These are phyloP conservation scores for Phytophthora macrochlamydospora DNA, from an alignment of 352 stramenopile genomes.

Conservation along the genomic window DNA sequence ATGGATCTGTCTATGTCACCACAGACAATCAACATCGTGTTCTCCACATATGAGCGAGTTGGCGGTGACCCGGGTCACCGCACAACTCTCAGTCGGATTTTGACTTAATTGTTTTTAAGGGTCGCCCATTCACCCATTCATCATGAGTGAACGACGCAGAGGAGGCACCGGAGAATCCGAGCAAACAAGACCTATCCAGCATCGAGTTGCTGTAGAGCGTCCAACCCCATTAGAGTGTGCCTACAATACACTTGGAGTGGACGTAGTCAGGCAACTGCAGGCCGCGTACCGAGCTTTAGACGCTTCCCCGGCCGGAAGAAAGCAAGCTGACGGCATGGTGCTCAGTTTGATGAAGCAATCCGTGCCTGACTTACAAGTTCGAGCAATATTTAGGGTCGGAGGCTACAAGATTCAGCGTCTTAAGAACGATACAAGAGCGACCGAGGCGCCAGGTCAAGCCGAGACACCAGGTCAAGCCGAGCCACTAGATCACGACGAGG, in stretches of 20 bases:
- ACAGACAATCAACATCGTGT: too few species aligned
- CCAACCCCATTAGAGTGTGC: background rate
- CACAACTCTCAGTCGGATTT: background rate
- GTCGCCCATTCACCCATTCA: background rate
- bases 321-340: constrained; percentile 6
- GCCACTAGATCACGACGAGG: too few species aligned
- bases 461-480: too few species aligned
- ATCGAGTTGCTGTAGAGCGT: background rate
- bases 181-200: background rate
- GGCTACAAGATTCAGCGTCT: constrained; percentile 5
- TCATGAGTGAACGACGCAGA: background rate
- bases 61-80: constrained; percentile 1
- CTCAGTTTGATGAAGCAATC: background rate
- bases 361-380: background rate
- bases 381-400: constrained; percentile 1
- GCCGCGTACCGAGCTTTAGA: background rate
- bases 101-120: background rate
- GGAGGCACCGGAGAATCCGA: background rate
- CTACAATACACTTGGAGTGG: background rate
- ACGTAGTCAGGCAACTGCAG: background rate
- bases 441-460: too few species aligned
- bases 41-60: too few species aligned
- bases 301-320: background rate
- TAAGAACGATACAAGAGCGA: background rate
- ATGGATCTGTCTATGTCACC: too few species aligned